Evolutionary conservation across 805 yeast genomes (phyloP).

Genomic region (Spathaspora hagerdaliae): DNA sequence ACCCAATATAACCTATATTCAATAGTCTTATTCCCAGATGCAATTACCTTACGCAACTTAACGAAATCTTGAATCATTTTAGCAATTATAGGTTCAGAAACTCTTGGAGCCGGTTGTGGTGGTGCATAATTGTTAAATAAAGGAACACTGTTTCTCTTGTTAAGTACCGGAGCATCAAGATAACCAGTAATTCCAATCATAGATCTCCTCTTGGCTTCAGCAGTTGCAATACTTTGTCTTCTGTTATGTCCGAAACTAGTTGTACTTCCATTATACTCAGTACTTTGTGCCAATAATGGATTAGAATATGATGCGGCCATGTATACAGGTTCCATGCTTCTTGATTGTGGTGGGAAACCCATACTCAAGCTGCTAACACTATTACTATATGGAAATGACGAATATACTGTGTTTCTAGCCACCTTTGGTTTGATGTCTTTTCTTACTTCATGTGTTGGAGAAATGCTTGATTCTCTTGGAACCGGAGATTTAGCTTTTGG

Average conservation of each 20-base stretch:
- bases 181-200: conserved; percentile 5
- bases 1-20: conserved; percentile 42
- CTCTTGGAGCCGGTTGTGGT: conserved; percentile 6
- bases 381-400: not conserved
- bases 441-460: not conserved
- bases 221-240: conserved; percentile 16
- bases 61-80: conserved; percentile 32
- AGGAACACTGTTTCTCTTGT: conserved; percentile 9
- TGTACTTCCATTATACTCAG: conserved; percentile 9
- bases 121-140: conserved; percentile 5
- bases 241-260: conserved; percentile 5
- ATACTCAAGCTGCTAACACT: not conserved
- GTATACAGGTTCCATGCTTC: conserved; percentile 5
- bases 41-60: conserved; percentile 30
- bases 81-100: conserved; percentile 22
- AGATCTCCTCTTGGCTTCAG: conserved; percentile 12
- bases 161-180: not conserved
- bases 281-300: conserved; percentile 16
- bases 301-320: conserved; percentile 7
- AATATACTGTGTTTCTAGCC: not conserved
- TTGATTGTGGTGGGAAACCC: not conserved
- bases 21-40: conserved; percentile 38
- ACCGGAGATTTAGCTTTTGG: not conserved
- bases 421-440: not conserved
- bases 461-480: not conserved